phyloP scores from a whole-genome alignment of 176 grass and related monocot genomes.

The Cymbopogon citratus region DNA sequence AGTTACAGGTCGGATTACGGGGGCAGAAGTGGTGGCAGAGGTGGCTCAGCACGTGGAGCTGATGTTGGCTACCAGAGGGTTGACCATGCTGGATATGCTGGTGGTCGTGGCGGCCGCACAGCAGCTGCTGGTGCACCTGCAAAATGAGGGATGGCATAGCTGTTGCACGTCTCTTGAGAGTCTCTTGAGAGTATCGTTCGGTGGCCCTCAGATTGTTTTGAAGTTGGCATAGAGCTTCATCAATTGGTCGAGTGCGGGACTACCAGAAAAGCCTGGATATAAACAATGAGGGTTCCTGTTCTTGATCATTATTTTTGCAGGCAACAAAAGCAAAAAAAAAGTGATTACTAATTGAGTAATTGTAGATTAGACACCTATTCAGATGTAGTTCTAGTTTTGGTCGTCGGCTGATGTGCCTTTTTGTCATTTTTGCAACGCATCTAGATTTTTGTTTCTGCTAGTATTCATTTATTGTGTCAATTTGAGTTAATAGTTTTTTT shows the following conservation, averaged over 20 bases:
- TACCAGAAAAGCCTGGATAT: conserved; percentile 19
- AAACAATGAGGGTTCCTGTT: conserved; percentile 12
- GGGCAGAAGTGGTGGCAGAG: conserved; percentile 48
- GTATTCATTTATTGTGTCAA: conserved; percentile 18
- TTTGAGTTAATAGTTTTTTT: conserved; percentile 22
- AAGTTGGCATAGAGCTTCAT: conserved; percentile 7
- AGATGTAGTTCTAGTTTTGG: conserved; percentile 32
- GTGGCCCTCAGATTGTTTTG: neutral
- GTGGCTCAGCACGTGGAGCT: conserved; percentile 21
- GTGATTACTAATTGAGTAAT: neutral
- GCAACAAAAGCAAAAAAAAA: too few relatives aligned
- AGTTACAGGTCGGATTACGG: conserved; percentile 47
- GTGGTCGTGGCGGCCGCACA: conserved; percentile 39
- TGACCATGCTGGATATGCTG: conserved; percentile 29
- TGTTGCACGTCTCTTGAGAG: too few relatives aligned
- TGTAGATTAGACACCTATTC: conserved; percentile 44
- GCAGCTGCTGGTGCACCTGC: conserved; percentile 20
- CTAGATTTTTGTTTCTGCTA: conserved; percentile 10
- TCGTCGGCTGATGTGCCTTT: conserved; percentile 18
- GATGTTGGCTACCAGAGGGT: conserved; percentile 64
- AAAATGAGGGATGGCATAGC: conserved; percentile 10
- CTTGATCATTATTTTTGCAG: conserved; percentile 30
- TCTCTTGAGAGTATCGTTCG: neutral
- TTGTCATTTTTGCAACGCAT: neutral
- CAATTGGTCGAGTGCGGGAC: conserved; percentile 15